Base-by-base conservation (phyloP, 495 filamentous ascomycete species). In the Daldinia vernicosa region DNA sequence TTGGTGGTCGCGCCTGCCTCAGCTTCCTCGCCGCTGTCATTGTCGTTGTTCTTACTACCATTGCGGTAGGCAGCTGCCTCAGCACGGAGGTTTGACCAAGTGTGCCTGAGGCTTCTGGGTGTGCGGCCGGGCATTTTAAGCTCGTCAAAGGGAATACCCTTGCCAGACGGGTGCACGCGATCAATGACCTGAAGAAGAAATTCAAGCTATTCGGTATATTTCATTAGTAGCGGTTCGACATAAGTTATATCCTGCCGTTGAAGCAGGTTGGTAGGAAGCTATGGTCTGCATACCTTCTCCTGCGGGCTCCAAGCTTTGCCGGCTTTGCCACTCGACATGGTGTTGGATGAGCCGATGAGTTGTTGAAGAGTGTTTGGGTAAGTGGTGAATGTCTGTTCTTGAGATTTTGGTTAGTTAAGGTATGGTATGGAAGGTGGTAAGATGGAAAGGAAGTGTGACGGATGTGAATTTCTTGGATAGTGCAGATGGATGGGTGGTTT, bases 231-330 rank as follows among this genome's bases (percentile, higher is more conserved):
- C 11, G 17, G 7, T 12, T 30, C 45, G 11, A 30, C 11, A 7
- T 26, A 28, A 7, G 8, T 6, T 24, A 14, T 17, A 7, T 52
- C 9, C 11, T 52, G 14, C 47, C 28, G 19, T 52, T 14, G 4
- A 27, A 2, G 47, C 14, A 52, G 19, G 14, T 17, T 27, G 19
- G 24, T 12, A 27, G 4, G 28, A 9, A 35, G 24, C 32, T 32
- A 14, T 27, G 47, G 26, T 26, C 14, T 50, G 69, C 71, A 56
- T 67, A 80, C 81, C 75, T 80, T 81, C 67, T 83, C 81, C 3
- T 68, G 62, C 6, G 80, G 70, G 4, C 75, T 75, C 80, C 81
- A 82, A 4, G 54, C 3, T 17, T 40, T 58, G 12, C 19, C 35
- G 3, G 15, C 35, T n/a, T 19, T 22, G 17, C 40, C n/a, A 15